Evolutionary conservation across 2,329 filamentous ascomycete species (phyloP).

Genomic region (Clonostachys chloroleuca): DNA sequence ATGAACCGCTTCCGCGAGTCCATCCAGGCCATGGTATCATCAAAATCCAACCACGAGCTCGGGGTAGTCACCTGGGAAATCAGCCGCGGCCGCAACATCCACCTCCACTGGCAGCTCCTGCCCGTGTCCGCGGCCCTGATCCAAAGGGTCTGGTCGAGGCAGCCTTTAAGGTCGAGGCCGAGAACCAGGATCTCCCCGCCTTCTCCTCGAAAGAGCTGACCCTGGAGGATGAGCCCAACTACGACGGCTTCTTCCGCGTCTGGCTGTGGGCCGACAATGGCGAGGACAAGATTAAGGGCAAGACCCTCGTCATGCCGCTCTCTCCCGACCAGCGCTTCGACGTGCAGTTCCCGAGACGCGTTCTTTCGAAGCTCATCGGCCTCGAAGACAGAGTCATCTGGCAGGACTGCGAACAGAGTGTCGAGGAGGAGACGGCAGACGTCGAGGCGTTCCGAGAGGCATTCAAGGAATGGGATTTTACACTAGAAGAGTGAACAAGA

Average conservation of each 20-base stretch:
- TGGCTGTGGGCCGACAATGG: conserved; percentile 69
- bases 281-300: conserved; percentile 51
- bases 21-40: conserved; percentile 75
- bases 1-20: conserved; percentile 78
- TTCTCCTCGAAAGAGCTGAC: conserved; percentile 44
- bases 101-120: conserved; percentile 91
- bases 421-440: conserved; percentile 75
- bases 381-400: conserved; percentile 78
- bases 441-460: conserved; percentile 73
- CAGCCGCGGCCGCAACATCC: conserved; percentile 73
- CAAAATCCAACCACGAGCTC: conserved; percentile 50
- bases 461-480: conserved; percentile 87
- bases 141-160: conserved; percentile 73
- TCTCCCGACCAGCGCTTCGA: conserved; percentile 74
- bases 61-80: conserved; percentile 93
- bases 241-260: conserved; percentile 71
- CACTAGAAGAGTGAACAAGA: conserved; percentile 18
- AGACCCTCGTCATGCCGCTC: conserved; percentile 69
- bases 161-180: conserved; percentile 82
- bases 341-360: conserved; percentile 82
- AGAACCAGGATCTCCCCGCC: conserved; percentile 59
- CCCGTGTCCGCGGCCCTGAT: conserved; percentile 69
- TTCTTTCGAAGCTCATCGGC: conserved; percentile 81
- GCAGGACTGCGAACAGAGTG: conserved; percentile 76
- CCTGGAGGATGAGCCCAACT: conserved; percentile 40